Conservation (phyloP, 1,139 yeast genomes). For the Candida sp. region DNA sequence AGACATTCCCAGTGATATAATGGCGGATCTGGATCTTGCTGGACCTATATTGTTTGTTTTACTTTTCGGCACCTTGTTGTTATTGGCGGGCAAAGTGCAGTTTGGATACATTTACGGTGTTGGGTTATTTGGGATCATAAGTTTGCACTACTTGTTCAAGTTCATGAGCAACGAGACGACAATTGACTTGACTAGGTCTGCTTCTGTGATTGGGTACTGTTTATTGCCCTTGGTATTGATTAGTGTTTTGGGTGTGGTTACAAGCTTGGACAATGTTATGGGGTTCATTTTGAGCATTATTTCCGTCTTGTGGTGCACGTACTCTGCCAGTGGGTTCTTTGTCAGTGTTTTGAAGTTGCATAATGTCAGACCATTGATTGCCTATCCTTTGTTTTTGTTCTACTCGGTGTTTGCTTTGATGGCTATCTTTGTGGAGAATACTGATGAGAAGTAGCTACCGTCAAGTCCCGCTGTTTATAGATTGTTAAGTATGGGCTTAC, state of each 20-base stretch:
- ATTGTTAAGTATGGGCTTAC: neutral
- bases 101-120: slow-evolving; percentile 98
- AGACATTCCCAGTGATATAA: slow-evolving; percentile 68
- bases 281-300: slow-evolving; percentile 76
- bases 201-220: slow-evolving; percentile 95
- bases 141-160: slow-evolving; percentile 83
- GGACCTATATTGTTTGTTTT: slow-evolving; percentile 94
- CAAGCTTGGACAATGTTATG: slow-evolving; percentile 68
- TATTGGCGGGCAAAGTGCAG: slow-evolving; percentile 91
- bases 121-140: slow-evolving; percentile 87
- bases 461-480: neutral
- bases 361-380: slow-evolving; percentile 88
- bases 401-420: slow-evolving; percentile 95
- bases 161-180: slow-evolving; percentile 71
- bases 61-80: slow-evolving; percentile 82
- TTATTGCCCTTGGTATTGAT: slow-evolving; percentile 86
- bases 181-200: slow-evolving; percentile 75
- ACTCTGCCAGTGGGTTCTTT: slow-evolving; percentile 92
- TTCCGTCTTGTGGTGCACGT: slow-evolving; percentile 93
- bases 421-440: slow-evolving; percentile 84
- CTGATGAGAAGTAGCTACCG: slow-evolving; percentile 17
- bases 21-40: slow-evolving; percentile 92
- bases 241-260: slow-evolving; percentile 74
- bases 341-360: slow-evolving; percentile 83
- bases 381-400: slow-evolving; percentile 92